phyloP scores from a whole-genome alignment of 1,284 basidiomycete species.

The Moesziomyces aphidis region DNA sequence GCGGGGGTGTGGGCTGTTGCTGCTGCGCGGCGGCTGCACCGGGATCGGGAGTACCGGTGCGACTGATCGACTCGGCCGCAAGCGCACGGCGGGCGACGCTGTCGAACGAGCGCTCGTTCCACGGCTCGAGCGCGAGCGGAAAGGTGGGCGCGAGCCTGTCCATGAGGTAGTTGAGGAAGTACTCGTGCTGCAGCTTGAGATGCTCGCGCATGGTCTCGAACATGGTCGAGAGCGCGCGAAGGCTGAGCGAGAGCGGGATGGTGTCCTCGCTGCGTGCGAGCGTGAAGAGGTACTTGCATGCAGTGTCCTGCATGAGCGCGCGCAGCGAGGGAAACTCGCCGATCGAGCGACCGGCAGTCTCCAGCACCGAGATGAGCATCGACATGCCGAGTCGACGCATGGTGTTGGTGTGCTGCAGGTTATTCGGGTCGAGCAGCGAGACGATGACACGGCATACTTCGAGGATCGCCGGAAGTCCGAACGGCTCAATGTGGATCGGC shows the following conservation, averaged over 20 bases:
- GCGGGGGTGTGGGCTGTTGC: slow-evolving; percentile 70
- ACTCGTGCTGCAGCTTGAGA: slow-evolving; percentile 95
- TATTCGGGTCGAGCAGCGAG: slow-evolving; percentile 92
- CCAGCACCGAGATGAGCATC: slow-evolving; percentile 89
- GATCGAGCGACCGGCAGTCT: slow-evolving; percentile 82
- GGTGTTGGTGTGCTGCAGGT: slow-evolving; percentile 94
- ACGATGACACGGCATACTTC: slow-evolving; percentile 94
- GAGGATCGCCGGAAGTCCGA: slow-evolving; percentile 90
- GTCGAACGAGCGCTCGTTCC: slow-evolving; percentile 67
- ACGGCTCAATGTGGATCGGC: slow-evolving; percentile 69
- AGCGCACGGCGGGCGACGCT: slow-evolving; percentile 35
- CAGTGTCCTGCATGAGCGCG: slow-evolving; percentile 82
- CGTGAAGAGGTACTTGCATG: slow-evolving; percentile 92
- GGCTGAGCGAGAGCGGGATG: slow-evolving; percentile 79
- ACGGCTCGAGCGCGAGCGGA: slow-evolving; percentile 63
- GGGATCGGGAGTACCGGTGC: slow-evolving; percentile 24
- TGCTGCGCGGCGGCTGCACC: slow-evolving; percentile 9
- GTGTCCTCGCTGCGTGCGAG: slow-evolving; percentile 78
- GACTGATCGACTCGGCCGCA: slow-evolving; percentile 18
- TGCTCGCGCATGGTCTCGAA: slow-evolving; percentile 88
- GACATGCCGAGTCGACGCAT: slow-evolving; percentile 90
- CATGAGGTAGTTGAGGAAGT: slow-evolving; percentile 92
- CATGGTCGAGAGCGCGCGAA: slow-evolving; percentile 87
- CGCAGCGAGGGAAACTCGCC: slow-evolving; percentile 76
- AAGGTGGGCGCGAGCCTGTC: slow-evolving; percentile 77